Conservation (phyloP, 805 yeast genomes). For the Kurtzmaniella fragi region DNA sequence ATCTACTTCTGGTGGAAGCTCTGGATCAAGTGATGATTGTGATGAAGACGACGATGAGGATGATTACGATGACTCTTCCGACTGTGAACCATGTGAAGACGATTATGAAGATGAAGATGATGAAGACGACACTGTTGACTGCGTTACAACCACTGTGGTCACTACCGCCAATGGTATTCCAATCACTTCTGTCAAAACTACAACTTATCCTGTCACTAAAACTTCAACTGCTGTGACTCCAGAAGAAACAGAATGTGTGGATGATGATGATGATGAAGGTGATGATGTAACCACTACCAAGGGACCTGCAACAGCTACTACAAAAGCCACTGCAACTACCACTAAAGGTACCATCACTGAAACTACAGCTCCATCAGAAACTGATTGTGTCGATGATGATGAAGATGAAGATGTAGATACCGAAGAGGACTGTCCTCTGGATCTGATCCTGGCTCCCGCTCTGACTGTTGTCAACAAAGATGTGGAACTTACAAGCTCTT, state of each 20-base stretch:
- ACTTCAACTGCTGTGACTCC: neutral
- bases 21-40: constrained; percentile 1
- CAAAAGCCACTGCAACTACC: neutral
- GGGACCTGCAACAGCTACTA: constrained; percentile 2
- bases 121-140: constrained; percentile 9
- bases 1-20: neutral
- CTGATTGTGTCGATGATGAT: neutral
- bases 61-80: constrained; percentile 3
- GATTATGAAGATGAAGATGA: constrained; percentile 11
- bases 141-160: constrained; percentile 4
- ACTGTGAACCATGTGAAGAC: constrained; percentile 6
- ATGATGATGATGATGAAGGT: constrained; percentile 1
- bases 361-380: neutral
- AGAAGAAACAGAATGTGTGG: neutral
- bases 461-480: constrained; percentile 1
- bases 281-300: neutral
- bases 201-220: neutral
- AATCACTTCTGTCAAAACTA: neutral
- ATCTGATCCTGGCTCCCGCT: too few relatives aligned
- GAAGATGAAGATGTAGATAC: too few relatives aligned
- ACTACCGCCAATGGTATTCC: neutral
- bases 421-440: too few relatives aligned
- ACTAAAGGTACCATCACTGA: neutral
- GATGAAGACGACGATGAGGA: constrained; percentile 6
- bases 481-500: neutral